phyloP scores from a whole-genome alignment of 345 rosid species.

The Aquilaria sinensis region DNA sequence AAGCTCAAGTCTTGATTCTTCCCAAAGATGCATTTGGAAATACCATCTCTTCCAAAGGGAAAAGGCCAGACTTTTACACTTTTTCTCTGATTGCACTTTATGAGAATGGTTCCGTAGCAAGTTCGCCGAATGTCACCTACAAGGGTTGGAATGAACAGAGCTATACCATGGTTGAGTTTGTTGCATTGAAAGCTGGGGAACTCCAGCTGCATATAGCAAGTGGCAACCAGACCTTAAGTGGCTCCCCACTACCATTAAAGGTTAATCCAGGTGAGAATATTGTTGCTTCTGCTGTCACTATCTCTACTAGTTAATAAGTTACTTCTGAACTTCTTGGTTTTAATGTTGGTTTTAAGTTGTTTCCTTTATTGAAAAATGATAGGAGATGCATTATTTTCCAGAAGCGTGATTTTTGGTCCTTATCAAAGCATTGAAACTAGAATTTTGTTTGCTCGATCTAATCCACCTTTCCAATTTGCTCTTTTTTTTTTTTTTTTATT shows the following conservation, averaged over 20 bases:
- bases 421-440: neutral
- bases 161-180: conserved; percentile 43
- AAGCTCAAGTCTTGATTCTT: conserved; percentile 47
- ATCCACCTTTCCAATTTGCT: too few species aligned
- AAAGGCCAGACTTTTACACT: conserved; percentile 34
- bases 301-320: too few species aligned
- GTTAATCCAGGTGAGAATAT: conserved; percentile 67
- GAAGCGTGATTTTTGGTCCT: neutral
- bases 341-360: neutral
- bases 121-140: conserved; percentile 28
- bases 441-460: too few species aligned
- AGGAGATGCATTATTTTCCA: neutral
- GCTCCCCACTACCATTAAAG: conserved; percentile 56
- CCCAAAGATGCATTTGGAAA: conserved; percentile 93
- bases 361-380: conserved; percentile 1
- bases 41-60: conserved; percentile 37
- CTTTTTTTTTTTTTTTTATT: neutral
- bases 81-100: conserved; percentile 33
- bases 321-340: neutral
- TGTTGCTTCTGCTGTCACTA: too few species aligned
- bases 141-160: conserved; percentile 54
- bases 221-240: conserved; percentile 51
- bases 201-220: conserved; percentile 45
- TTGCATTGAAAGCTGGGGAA: conserved; percentile 48
- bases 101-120: conserved; percentile 47